Base-by-base conservation (phyloP, 768 basidiomycete species). In the Hygrophorus russula region DNA sequence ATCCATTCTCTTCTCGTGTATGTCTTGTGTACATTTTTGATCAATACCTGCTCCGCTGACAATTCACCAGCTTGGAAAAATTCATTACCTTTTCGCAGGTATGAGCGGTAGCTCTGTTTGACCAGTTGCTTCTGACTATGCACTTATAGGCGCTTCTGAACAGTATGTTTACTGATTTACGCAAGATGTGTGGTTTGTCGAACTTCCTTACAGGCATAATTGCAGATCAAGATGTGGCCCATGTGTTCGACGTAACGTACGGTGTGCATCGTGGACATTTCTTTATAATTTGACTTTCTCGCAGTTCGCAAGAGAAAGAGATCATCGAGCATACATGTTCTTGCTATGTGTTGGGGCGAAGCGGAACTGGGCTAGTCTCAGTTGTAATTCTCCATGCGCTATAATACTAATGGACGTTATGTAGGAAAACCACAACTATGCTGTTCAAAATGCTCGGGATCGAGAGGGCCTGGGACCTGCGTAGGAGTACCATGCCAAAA, bases 351-450 rank as follows among this genome's bases (percentile, higher is more conserved):
- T 55, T 82, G 7, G 80, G 82, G 0, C 65, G 83, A 18, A 83
- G 82, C 51, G 83, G 83, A 2, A 85, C 83, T 0, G 83, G 82
- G 82, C 82, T 50, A 43, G 18, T 11, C 7, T 13, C 15, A 34
- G 14, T 46, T 1, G 8, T 2, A 30, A 27, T 27, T 19, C 11
- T 10, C 5, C 18, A 24, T 24, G 24, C 24, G 24, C 24, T 24
- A 24, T 7, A 15, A 14, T 30, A 17, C 15, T 18, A 14, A 43
- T 18, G 18, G 17, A 37, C 49, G 14, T 34, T n/a, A 37, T 39
- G 11, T 49, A 82, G 82, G 0, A 84, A 84, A 67, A 85, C 80
- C 0, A 85, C 83, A 0, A 79, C 81, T 0, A 82, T 86, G 70
- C 61, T 86, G 1, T 81, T 79, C 63, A 84, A 82, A 56, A 84